Conservation (phyloP, 371 early-diverging fungal species). For the Mucor plumbeus region DNA sequence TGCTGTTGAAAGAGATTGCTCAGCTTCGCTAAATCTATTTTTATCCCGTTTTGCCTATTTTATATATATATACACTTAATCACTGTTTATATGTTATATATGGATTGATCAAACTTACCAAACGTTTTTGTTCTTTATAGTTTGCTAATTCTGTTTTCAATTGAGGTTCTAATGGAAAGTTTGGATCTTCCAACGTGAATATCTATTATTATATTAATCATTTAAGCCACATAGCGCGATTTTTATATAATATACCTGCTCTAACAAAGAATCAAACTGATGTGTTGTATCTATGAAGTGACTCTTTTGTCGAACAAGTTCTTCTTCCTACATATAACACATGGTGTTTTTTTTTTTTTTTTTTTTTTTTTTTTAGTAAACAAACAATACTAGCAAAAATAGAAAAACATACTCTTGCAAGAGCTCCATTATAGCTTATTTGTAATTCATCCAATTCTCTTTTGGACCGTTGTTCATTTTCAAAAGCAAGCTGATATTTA, state of each 20-base stretch:
- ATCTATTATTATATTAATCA: conserved; percentile 23
- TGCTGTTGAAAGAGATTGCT: conserved; percentile 34
- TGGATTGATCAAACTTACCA: conserved; percentile 22
- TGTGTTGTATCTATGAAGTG: conserved; percentile 19
- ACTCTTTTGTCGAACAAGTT: conserved; percentile 15
- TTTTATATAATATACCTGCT: conserved; percentile 16
- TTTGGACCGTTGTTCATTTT: conserved; percentile 44
- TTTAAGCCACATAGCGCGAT: neutral
- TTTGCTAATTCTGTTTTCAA: conserved; percentile 37
- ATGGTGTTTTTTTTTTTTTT: too few relatives aligned
- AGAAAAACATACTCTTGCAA: neutral
- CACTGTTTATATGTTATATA: neutral
- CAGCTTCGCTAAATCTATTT: conserved; percentile 35
- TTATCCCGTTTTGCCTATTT: conserved; percentile 44
- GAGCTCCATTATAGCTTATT: neutral
- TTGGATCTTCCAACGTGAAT: conserved; percentile 28
- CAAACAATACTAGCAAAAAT: neutral
- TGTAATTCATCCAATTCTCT: conserved; percentile 34
- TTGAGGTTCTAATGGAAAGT: conserved; percentile 37
- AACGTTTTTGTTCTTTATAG: conserved; percentile 30
- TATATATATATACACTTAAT: neutral
- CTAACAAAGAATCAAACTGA: conserved; percentile 22
- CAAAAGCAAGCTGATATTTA: conserved; percentile 50
- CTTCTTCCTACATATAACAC: conserved; percentile 10
- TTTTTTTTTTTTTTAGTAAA: neutral